Evolutionary conservation across 768 basidiomycete genomes (phyloP), one percentile per base, ranked within the genome.

Genomic region (Mrakia blollopis): DNA sequence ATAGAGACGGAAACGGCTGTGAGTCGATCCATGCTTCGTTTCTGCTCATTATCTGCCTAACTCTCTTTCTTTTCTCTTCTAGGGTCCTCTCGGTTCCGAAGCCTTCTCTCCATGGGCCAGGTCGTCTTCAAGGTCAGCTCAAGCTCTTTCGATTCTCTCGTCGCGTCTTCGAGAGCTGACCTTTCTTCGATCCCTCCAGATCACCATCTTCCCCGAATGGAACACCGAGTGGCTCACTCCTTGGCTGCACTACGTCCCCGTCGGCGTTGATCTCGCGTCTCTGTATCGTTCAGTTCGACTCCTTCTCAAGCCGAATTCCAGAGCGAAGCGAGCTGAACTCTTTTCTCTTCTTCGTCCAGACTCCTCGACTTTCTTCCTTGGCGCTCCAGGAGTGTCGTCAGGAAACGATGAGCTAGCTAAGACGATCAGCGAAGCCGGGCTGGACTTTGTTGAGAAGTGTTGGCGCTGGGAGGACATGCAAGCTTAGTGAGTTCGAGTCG

Each of bases 181-280:
- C 13, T 16, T 30, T 16, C 62, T 50, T 21, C 47, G 16, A 18
- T 50, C 18, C 18, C 47, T 2, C 37, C 18, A 83, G 74, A 65
- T 78, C 16, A 82, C 81, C 11, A 81, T 83, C 75, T 82, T 80
- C 79, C 82, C 81, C 79, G 76, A 80, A 80, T 80, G 82, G 82
- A 82, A 81, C 80, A 81, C 79, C 11, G 80, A 82, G 23, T 72
- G 82, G n/a, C 81, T 82, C 32, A 80, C 83, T 63, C 82, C 83
- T 0, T 83, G 83, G 83, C 80, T 83, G 30, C 83, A 83, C 65
- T 83, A 82, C 71, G 78, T 83, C 6, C 82, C 82, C 2, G 57
- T 83, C 41, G 78, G 82, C 72, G 32, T 83, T 35, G 81, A 82
- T 71, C 50, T 70, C 8, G 35, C 57, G 9, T 60, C 52, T 57